phyloP scores from a whole-genome alignment of 768 basidiomycete genomes.

The Cystofilobasidium bisporidii region DNA sequence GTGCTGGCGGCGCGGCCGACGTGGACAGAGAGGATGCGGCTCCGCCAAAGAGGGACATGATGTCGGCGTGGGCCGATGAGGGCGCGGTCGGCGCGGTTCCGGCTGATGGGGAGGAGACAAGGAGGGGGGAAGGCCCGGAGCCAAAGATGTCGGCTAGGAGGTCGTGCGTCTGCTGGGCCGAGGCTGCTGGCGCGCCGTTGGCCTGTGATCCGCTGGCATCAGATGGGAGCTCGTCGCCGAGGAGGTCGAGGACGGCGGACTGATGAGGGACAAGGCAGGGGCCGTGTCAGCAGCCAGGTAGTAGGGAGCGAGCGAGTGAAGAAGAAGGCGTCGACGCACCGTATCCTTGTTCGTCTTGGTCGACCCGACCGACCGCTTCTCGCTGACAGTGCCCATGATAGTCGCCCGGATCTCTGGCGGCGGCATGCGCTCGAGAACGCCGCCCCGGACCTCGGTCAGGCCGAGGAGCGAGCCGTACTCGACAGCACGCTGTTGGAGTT shows the following conservation, averaged over 20 bases:
- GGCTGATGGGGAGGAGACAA: conserved; percentile 40
- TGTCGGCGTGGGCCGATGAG: conserved; percentile 66
- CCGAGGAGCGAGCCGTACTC: conserved; percentile 83
- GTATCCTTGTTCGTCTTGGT: conserved; percentile 62
- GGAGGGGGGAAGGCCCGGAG: conserved; percentile 36
- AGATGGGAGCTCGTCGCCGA: conserved; percentile 62
- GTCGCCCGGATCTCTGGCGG: conserved; percentile 96
- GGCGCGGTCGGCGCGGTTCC: conserved; percentile 41
- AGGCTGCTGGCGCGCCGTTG: conserved; percentile 39
- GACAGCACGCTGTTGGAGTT: conserved; percentile 89
- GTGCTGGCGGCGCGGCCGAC: conserved; percentile 40
- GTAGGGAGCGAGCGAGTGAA: no score
- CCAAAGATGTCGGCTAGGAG: conserved; percentile 91
- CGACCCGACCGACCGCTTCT: conserved; percentile 91
- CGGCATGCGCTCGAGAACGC: conserved; percentile 97
- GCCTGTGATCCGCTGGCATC: conserved; percentile 42
- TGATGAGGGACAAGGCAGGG: neutral
- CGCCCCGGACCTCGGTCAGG: conserved; percentile 54
- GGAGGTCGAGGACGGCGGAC: conserved; percentile 54
- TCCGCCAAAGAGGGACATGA: conserved; percentile 74
- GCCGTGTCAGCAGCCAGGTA: neutral
- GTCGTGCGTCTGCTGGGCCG: conserved; percentile 62
- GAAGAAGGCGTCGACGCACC: conserved; percentile 40
- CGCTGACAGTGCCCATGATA: conserved; percentile 76
- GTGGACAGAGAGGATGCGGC: conserved; percentile 34